phyloP scores from a whole-genome alignment of 2,329 filamentous ascomycete species.

The Metarhizium sp. region DNA sequence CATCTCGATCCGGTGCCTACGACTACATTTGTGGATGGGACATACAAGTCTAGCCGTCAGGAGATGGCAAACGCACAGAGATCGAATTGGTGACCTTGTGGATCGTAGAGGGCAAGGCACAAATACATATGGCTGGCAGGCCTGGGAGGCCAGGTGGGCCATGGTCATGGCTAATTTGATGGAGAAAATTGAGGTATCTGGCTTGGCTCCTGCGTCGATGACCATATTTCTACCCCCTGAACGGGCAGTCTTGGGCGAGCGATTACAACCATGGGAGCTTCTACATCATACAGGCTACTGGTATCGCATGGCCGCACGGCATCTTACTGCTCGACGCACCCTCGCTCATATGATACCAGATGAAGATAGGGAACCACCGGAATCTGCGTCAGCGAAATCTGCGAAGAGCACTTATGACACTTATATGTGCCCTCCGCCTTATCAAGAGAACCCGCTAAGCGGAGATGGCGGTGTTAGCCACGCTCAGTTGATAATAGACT shows the following conservation, averaged over 20 bases:
- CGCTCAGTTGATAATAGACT: constrained; percentile 43
- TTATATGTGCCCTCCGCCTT: constrained; percentile 56
- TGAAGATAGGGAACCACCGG: constrained; percentile 44
- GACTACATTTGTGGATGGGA: constrained; percentile 72
- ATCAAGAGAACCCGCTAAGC: constrained; percentile 47
- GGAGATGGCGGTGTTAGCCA: constrained; percentile 42
- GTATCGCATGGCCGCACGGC: constrained; percentile 52
- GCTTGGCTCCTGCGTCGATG: constrained; percentile 34
- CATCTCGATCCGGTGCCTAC: constrained; percentile 69
- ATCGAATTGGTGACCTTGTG: constrained; percentile 65
- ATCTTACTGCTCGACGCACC: constrained; percentile 41
- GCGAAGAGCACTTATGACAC: constrained; percentile 50
- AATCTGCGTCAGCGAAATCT: constrained; percentile 34
- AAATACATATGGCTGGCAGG: constrained; percentile 84
- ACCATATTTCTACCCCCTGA: constrained; percentile 46
- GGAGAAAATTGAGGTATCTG: constrained; percentile 41
- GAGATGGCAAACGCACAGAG: constrained; percentile 70
- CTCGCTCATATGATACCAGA: constrained; percentile 49
- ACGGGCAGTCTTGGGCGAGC: constrained; percentile 47
- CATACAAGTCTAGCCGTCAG: constrained; percentile 72
- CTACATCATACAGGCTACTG: constrained; percentile 61
- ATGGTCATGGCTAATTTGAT: constrained; percentile 53
- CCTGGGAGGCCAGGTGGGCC: constrained; percentile 77
- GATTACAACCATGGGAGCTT: constrained; percentile 52
- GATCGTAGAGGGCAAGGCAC: constrained; percentile 79